phyloP scores from a whole-genome alignment of 371 early-diverging fungal species.

The Actinomortierella ambigua region DNA sequence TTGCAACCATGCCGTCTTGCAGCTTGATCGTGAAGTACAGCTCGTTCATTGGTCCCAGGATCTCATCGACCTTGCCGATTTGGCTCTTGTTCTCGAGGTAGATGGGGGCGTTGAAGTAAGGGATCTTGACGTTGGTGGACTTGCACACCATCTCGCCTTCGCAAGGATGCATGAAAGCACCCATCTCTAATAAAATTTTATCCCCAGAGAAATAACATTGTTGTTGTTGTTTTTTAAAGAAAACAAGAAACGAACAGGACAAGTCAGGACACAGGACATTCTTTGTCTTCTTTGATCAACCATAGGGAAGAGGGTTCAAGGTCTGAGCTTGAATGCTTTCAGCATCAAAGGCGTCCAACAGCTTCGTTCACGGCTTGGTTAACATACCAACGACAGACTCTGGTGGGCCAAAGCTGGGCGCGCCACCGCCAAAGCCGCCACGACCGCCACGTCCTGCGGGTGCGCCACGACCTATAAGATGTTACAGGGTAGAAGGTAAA shows the following conservation, averaged over 20 bases:
- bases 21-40: conserved; percentile 97
- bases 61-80: conserved; percentile 99
- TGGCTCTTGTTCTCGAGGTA: conserved; percentile 96
- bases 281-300: too few relatives aligned
- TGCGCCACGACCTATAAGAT: conserved; percentile 60
- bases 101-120: conserved; percentile 99
- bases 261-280: too few relatives aligned
- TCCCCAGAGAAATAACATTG: conserved; percentile 13
- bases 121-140: conserved; percentile 91
- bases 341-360: too few relatives aligned
- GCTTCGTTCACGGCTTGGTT: background rate
- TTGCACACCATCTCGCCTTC: conserved; percentile 98
- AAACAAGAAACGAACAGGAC: background rate
- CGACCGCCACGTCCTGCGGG: conserved; percentile 65
- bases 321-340: background rate
- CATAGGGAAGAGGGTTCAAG: background rate
- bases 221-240: background rate
- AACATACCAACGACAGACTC: conserved; percentile 75
- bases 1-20: conserved; percentile 91
- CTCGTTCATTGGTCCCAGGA: conserved; percentile 97
- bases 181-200: conserved; percentile 71
- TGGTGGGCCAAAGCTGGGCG: conserved; percentile 71
- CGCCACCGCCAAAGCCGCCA: conserved; percentile 62
- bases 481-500: conserved; percentile 9
- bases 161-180: conserved; percentile 92